Base-by-base conservation (phyloP, 176 grass and related monocot genomes). In the Otatea glauca region DNA sequence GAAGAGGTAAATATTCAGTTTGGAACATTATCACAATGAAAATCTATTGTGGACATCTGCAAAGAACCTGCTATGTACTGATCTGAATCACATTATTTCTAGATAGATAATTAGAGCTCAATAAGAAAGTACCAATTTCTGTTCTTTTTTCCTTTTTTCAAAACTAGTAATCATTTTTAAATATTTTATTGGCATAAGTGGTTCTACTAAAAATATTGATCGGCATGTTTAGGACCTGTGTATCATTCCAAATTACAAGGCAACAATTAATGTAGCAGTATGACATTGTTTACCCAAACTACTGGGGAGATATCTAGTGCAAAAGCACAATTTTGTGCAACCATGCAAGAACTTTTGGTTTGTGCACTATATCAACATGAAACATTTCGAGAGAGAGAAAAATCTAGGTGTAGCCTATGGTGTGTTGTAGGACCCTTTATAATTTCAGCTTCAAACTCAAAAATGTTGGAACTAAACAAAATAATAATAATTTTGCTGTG, bases 51-150 rank as follows among this genome's bases (percentile, higher is more conserved):
- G 24, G 15, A 62, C 17, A 44, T 44, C 23, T 54, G 21, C 43
- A 53, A 13, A 45, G 4, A 53, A 34, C 7, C 5, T 50, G 16
- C 25, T 58, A 21, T 15, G 4, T 45, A 59, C 13, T 88, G n/a
- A 67, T 60, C 13, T 76, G n/a, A 80, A 87, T 61, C 14, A 29
- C 25, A 78, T 54, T 5, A 61, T 61, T 61, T 61, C 58, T 9
- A 68, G 34, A 65, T 15, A 71, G 9, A 65, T 39, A 20, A 71
- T 39, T 41, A 47, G 65, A 72, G 39, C 77, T 82, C 45, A n/a
- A 35, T 47, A 13, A 55, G 20, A 64, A 86, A 61, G 62, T 42
- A 59, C 25, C 11, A 7, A 25, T 68, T 75, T 50, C 23, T 43
- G 7, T 9, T 45, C 0, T 9, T 67, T 78, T 38, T 80, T 56